Base-by-base conservation (phyloP, 768 basidiomycete genomes). In the Boletus tomentosulus region DNA sequence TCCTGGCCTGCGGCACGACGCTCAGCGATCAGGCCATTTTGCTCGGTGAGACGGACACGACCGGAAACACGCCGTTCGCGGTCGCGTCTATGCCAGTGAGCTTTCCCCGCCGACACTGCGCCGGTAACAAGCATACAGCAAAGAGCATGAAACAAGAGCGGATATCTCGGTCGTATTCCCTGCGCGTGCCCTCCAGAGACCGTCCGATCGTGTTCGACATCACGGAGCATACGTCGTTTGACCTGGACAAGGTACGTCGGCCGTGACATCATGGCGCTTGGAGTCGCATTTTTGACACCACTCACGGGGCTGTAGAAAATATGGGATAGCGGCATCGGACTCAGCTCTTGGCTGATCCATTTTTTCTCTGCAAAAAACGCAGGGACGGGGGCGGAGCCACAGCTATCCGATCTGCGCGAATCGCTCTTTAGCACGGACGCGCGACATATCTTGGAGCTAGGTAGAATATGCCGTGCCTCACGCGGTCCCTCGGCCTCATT, bases 241-340 rank as follows among this genome's bases (percentile, higher is more conserved):
- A 95, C 64, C 76, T 96, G 4, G 94, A 97, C 76, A 96, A 97
- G 83, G 94, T 91, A 57, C 65, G 77, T 55, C 42, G 31, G 31
- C 8, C 7, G 8, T 19, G 19, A 19, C 27, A 11, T 27, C 15
- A 24, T 9, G 45, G 16, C 3, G 45, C 4, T n/a, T 19, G 2
- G 55, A 25, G 44, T 8, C 19, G 19, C 19, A 19, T 19, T 19
- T 10, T 37, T 30, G n/a, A 57, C 46, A 25, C 41, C 46, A 51
- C 65, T 67, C 50, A 58, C 57, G 50, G 19, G 12, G 51, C 24
- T 35, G 27, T 73, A 96, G 94, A 96, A 96, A 92, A 80, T 96
- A 50, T 97, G 94, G 94, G 93, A 96, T 66, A 94, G 92, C 41
- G 94, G 94, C 2, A 78, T 96, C 45, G 92, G 89, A 6, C 72